phyloP scores from a whole-genome alignment of 345 rosid genomes.

The Eucalyptus dawsonii region DNA sequence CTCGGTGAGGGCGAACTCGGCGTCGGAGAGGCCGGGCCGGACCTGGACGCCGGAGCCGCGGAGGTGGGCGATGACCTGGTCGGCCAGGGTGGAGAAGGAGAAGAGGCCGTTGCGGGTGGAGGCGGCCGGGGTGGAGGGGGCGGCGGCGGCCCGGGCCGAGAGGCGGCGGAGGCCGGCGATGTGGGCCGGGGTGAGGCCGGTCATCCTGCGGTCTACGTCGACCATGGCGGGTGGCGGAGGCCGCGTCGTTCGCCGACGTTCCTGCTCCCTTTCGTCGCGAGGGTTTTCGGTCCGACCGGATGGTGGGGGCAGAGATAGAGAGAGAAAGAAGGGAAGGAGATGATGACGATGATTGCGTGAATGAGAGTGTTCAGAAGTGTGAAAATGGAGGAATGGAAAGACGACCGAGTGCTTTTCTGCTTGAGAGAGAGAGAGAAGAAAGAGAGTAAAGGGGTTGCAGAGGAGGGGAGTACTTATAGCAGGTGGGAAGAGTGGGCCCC shows the following conservation, averaged over 20 bases:
- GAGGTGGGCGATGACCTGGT: conserved; percentile 61
- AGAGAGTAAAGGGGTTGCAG: background rate
- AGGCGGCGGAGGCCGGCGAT: conserved; percentile 91
- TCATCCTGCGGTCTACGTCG: conserved; percentile 94
- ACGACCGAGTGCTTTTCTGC: background rate
- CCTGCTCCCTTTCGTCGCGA: background rate
- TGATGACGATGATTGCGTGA: background rate
- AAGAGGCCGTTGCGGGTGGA: conserved; percentile 55
- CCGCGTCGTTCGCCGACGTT: background rate
- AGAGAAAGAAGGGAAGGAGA: background rate
- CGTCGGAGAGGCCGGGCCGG: conserved; percentile 67
- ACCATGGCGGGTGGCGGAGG: conserved; percentile 36
- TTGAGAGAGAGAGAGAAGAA: background rate
- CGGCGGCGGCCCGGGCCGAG: conserved; percentile 85
- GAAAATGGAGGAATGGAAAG: background rate
- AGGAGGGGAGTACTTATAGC: background rate
- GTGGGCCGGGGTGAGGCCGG: conserved; percentile 84
- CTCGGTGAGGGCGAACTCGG: conserved; percentile 82
- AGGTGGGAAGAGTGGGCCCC: background rate
- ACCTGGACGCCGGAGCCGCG: conserved; percentile 62
- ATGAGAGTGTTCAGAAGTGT: background rate
- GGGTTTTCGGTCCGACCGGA: background rate
- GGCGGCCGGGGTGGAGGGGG: conserved; percentile 30
- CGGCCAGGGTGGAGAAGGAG: conserved; percentile 68
- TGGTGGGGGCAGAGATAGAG: background rate